phyloP scores from a whole-genome alignment of 2,329 filamentous ascomycete genomes.

The Stagonosporopsis tanaceti region DNA sequence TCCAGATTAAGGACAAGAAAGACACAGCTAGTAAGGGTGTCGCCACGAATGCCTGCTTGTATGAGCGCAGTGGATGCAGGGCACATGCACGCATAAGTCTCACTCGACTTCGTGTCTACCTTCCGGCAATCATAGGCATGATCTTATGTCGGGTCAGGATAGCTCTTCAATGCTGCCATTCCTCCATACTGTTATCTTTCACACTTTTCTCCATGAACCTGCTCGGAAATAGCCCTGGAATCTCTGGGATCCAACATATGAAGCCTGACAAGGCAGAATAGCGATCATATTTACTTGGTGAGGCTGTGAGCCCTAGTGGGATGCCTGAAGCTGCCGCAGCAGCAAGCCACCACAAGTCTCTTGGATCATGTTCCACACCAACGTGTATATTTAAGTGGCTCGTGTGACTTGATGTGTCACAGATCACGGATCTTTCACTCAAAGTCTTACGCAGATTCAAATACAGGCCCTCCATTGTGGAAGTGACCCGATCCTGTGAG shows the following conservation, averaged over 20 bases:
- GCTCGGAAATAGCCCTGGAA: neutral
- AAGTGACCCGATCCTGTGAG: slow-evolving; percentile 1
- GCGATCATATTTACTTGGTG: neutral
- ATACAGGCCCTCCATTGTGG: slow-evolving; percentile 9
- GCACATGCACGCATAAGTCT: neutral
- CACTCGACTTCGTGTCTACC: neutral
- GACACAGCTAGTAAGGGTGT: neutral
- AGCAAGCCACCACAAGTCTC: neutral
- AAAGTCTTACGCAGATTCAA: slow-evolving; percentile 7
- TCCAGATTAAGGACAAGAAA: neutral
- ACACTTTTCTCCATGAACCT: neutral
- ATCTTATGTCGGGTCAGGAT: no score
- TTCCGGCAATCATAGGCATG: no score
- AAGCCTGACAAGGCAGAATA: neutral
- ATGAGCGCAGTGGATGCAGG: neutral
- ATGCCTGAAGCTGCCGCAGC: slow-evolving; percentile 13
- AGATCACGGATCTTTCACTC: slow-evolving; percentile 8
- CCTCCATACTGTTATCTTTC: no score
- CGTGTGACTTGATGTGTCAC: slow-evolving; percentile 1
- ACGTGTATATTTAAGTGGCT: neutral
- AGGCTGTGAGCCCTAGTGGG: slow-evolving; percentile 3
- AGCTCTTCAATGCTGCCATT: no score
- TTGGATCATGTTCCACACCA: neutral
- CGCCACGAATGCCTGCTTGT: neutral
- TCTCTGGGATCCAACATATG: no score